Percentiles rank a stretch among this genome's conserved stretches.
Conservation (phyloP, 2,329 filamentous ascomycete species). For the Arthrobotrys sinensis region DNA sequence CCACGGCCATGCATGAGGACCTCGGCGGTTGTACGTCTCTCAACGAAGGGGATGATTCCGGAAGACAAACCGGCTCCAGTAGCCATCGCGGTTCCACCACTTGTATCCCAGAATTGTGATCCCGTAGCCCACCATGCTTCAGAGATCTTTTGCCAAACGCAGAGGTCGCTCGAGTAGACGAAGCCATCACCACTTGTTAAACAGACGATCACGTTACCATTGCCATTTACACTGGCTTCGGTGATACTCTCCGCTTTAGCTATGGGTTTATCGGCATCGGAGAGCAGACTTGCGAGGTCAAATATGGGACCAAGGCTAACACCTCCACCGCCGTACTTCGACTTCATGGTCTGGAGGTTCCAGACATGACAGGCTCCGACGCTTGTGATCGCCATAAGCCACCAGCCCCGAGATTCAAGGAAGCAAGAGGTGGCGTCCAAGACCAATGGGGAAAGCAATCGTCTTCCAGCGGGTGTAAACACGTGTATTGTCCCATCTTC, state of each 20-base stretch:
- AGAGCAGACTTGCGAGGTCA: constrained; percentile 84
- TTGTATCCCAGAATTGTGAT: constrained; percentile 96
- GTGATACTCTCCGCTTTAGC: constrained; percentile 81
- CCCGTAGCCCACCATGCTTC: constrained; percentile 99
- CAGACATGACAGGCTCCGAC: constrained; percentile 92
- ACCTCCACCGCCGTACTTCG: constrained; percentile 74
- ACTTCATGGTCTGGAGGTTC: constrained; percentile 86
- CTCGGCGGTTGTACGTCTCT: constrained; percentile 94
- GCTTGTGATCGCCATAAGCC: constrained; percentile 89
- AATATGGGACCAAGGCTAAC: constrained; percentile 85
- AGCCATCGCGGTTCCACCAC: constrained; percentile 79
- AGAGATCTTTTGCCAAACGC: constrained; percentile 92
- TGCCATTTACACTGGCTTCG: constrained; percentile 90
- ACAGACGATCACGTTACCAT: constrained; percentile 87
- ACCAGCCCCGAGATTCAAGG: constrained; percentile 88
- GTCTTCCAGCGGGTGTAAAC: constrained; percentile 92
- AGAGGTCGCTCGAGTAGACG: constrained; percentile 87
- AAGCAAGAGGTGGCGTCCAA: constrained; percentile 95
- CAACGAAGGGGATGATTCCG: constrained; percentile 91
- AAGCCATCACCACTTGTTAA: constrained; percentile 96
- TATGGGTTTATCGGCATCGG: constrained; percentile 78
- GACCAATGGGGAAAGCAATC: constrained; percentile 86
- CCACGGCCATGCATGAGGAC: constrained; percentile 91
- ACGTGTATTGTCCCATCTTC: constrained; percentile 92
- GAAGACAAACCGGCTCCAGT: constrained; percentile 78